Percentiles rank a stretch among this genome's conserved stretches.
These are phyloP conservation scores for Melampsora americana DNA, from an alignment of 1,284 basidiomycete genomes.

Conservation along the genomic window DNA sequence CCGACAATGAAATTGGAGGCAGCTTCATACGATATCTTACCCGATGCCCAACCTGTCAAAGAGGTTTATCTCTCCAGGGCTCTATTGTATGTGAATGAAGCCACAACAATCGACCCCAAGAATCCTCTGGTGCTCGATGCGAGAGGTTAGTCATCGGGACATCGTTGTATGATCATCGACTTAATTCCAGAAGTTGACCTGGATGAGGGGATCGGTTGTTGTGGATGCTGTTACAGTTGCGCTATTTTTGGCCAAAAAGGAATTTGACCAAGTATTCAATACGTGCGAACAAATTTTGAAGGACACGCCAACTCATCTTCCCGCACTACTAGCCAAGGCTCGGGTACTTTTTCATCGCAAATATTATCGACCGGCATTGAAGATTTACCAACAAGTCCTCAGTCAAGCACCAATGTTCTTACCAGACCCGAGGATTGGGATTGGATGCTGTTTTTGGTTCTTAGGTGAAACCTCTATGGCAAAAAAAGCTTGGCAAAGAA, in stretches of 20 bases:
- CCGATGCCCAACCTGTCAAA: slow-evolving; percentile 7
- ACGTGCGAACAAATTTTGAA: slow-evolving; percentile 77
- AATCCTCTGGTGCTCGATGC: slow-evolving; percentile 30
- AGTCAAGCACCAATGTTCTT: slow-evolving; percentile 69
- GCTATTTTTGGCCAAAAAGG: slow-evolving; percentile 43
- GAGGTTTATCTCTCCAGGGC: slow-evolving; percentile 18
- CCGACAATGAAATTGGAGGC: slow-evolving; percentile 20
- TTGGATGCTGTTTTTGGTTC: slow-evolving; percentile 85
- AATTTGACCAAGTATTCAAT: slow-evolving; percentile 66
- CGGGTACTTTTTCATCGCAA: slow-evolving; percentile 75
- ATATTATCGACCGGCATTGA: slow-evolving; percentile 72
- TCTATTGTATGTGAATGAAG: slow-evolving; percentile 27
- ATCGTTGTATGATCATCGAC: not conserved
- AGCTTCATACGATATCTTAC: slow-evolving; percentile 21
- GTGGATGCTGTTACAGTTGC: not conserved
- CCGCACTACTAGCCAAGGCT: slow-evolving; percentile 59
- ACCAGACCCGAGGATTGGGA: slow-evolving; percentile 87
- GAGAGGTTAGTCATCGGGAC: slow-evolving; percentile 12
- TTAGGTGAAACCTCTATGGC: slow-evolving; percentile 75
- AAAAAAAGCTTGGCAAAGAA: slow-evolving; percentile 78
- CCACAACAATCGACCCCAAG: slow-evolving; percentile 19
- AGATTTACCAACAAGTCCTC: slow-evolving; percentile 77
- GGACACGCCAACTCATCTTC: slow-evolving; percentile 62
- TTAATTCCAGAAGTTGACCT: not conserved
- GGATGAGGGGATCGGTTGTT: not conserved